These are phyloP conservation scores for Sporobolomyces pararoseus DNA, from an alignment of 768 basidiomycete species.

Conservation along the genomic window DNA sequence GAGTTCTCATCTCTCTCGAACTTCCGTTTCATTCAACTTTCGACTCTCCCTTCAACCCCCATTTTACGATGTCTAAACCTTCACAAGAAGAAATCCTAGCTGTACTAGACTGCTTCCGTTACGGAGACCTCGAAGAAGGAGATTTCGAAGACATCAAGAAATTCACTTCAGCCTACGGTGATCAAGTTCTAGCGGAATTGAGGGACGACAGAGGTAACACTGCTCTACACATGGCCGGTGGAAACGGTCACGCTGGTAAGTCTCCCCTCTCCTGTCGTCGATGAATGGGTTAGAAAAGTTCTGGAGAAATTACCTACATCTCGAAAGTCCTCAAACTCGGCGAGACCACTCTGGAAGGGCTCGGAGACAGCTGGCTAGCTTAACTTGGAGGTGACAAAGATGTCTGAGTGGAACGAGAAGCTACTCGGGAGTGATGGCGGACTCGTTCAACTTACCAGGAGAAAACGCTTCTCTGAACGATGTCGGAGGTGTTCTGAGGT, in stretches of 20 bases:
- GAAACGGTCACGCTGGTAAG: slow-evolving; percentile 46
- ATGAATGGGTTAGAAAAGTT: background rate
- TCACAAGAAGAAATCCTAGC: slow-evolving; percentile 44
- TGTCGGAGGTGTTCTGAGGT: too few relatives aligned
- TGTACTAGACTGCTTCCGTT: slow-evolving; percentile 46
- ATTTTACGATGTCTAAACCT: slow-evolving; percentile 1
- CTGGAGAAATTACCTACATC: background rate
- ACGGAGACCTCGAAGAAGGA: slow-evolving; percentile 43
- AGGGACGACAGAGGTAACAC: slow-evolving; percentile 45
- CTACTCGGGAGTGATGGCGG: too few relatives aligned
- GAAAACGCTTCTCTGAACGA: too few relatives aligned
- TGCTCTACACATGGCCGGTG: slow-evolving; percentile 45
- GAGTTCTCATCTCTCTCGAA: too few relatives aligned
- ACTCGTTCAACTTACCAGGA: too few relatives aligned
- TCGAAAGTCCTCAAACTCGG: too few relatives aligned
- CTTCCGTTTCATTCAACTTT: too few relatives aligned
- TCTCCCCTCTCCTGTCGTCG: background rate
- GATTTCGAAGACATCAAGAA: slow-evolving; percentile 42
- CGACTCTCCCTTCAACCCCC: too few relatives aligned
- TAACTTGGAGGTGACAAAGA: too few relatives aligned
- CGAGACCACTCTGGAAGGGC: too few relatives aligned
- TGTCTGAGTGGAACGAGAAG: too few relatives aligned
- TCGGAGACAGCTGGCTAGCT: too few relatives aligned
- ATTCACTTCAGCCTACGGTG: slow-evolving; percentile 41
- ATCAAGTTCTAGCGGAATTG: slow-evolving; percentile 31